Evolutionary conservation across 2,329 filamentous ascomycete genomes (phyloP).

Genomic region (Metarhizium brunneum): DNA sequence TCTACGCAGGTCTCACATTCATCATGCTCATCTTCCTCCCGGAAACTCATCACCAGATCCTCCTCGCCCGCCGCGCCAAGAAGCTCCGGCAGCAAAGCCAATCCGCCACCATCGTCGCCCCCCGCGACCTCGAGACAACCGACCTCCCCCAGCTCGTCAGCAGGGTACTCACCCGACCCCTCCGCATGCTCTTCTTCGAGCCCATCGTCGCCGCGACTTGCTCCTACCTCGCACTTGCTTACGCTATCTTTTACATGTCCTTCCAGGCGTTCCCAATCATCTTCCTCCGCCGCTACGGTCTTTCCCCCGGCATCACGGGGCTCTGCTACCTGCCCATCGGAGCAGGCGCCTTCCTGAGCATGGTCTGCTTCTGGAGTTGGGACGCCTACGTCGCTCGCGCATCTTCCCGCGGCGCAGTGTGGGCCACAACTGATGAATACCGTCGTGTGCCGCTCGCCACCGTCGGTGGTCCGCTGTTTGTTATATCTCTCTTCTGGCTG

Average conservation of each 20-base stretch:
- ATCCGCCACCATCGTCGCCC: constrained; percentile 42
- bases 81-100: constrained; percentile 47
- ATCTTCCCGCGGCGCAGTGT: constrained; percentile 37
- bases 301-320: constrained; percentile 55
- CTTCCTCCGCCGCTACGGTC: constrained; percentile 53
- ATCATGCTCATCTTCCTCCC: constrained; percentile 53
- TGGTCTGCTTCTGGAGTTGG: constrained; percentile 55
- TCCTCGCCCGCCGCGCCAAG: constrained; percentile 47
- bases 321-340: constrained; percentile 62
- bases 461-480: constrained; percentile 57
- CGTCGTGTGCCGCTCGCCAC: constrained; percentile 63
- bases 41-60: constrained; percentile 52
- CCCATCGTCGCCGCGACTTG: constrained; percentile 64
- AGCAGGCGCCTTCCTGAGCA: constrained; percentile 48
- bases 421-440: constrained; percentile 56
- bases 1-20: constrained; percentile 55
- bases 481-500: constrained; percentile 49
- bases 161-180: constrained; percentile 60
- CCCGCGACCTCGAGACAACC: constrained; percentile 53
- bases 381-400: constrained; percentile 50
- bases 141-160: constrained; percentile 50
- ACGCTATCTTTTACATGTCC: constrained; percentile 60
- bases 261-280: constrained; percentile 69
- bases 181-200: constrained; percentile 64
- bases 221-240: constrained; percentile 61